Evolutionary conservation across 2,329 filamentous ascomycete genomes (phyloP), one percentile per base, ranked within the genome.

Genomic region (Arthrobotrys musiformis): DNA sequence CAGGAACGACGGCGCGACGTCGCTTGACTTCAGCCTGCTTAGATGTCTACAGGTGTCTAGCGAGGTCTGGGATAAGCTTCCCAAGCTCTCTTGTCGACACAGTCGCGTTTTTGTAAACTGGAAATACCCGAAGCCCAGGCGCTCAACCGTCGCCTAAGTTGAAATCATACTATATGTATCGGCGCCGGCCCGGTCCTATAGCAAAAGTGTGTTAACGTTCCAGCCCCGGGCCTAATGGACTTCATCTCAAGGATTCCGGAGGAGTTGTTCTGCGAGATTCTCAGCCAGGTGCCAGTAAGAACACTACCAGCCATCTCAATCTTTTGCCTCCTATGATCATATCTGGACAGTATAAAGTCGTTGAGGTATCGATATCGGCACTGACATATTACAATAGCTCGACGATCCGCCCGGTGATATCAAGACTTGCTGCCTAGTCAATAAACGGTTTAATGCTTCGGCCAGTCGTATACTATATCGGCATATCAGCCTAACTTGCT

Each of bases 401-500:
- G 11, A 4, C 13, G 4, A 33, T 4, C 26, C 48, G 6, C 2
- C 1, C 19, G 60, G 26, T 2, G 42, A 26, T 11, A 22, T 63
- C 26, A 35, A 4, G 6, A n/a, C 42, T n/a, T 63, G 60, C 28
- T 63, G 40, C 11, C 60, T 63, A 8, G 60, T 63, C 42, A 63
- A 15, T 42, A 50, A 50, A 24, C 13, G 3, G 1, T 63, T 63
- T 24, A 33, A 63, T 7, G 13, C 42, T 4, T 19, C 50, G 4
- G 60, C 60, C 15, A 35, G 24, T 13, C 37, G 13, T 11, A 44
- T 50, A 5, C 13, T 63, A 4, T 63, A 63, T 24, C 24, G 26
- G 1, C 58, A 46, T 46, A 22, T 46, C 1, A 28, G 11, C 3
- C 11, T 46, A 2, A 46, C 1, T 7, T 46, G 17, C 15, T 26